Conservation (phyloP, 805 yeast species). For the Monosporozyma yasuniensis region DNA sequence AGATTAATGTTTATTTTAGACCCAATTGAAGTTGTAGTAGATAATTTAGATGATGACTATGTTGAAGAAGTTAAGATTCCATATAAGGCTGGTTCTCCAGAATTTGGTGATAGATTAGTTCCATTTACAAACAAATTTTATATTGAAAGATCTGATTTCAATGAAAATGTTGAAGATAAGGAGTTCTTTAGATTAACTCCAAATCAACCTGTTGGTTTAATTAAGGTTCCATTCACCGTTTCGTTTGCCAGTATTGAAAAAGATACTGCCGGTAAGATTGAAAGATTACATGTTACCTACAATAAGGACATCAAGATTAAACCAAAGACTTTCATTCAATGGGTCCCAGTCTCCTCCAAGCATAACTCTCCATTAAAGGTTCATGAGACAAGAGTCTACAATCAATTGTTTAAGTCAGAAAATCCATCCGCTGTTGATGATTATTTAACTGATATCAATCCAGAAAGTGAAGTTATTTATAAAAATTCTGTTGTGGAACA, state of each 20-base stretch:
- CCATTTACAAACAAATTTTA: slow-evolving; percentile 70
- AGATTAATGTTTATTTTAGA: slow-evolving; percentile 87
- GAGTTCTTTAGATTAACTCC: slow-evolving; percentile 93
- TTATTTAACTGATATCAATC: slow-evolving; percentile 73
- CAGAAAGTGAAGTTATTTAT: slow-evolving; percentile 62
- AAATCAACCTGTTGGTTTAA: slow-evolving; percentile 87
- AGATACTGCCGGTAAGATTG: slow-evolving; percentile 48
- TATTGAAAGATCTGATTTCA: slow-evolving; percentile 84
- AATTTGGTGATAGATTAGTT: slow-evolving; percentile 65
- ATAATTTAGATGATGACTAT: slow-evolving; percentile 68
- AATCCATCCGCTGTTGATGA: slow-evolving; percentile 91
- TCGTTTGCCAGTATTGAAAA: slow-evolving; percentile 60
- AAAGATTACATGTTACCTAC: slow-evolving; percentile 69
- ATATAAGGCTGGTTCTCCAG: slow-evolving; percentile 77
- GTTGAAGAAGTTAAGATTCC: slow-evolving; percentile 69
- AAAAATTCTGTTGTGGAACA: slow-evolving; percentile 67
- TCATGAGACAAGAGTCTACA: slow-evolving; percentile 76
- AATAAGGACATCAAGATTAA: slow-evolving; percentile 59
- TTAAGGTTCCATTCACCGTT: slow-evolving; percentile 81
- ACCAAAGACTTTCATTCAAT: slow-evolving; percentile 95
- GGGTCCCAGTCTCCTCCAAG: slow-evolving; percentile 72
- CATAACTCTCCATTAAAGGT: slow-evolving; percentile 56
- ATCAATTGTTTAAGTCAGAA: slow-evolving; percentile 80
- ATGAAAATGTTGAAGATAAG: slow-evolving; percentile 45
- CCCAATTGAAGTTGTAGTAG: slow-evolving; percentile 77